Percentiles rank a stretch among this genome's conserved stretches.
Evolutionary conservation across 306 rosid species (phyloP).

Genomic region (Luffa acutangula): DNA sequence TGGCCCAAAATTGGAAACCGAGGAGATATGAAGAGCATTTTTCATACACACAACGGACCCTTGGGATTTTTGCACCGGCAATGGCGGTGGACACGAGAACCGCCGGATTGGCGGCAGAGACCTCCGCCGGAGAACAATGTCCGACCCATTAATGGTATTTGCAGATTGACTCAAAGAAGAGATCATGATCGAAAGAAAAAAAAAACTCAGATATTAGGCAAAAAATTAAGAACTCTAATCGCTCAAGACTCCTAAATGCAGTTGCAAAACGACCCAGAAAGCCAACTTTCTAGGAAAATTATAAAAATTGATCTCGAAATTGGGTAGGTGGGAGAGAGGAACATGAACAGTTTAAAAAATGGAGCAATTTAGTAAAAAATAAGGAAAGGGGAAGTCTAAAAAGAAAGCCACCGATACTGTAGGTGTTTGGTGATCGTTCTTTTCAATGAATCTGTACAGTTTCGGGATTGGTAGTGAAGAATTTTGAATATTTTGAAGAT

Average conservation of each 20-base stretch:
- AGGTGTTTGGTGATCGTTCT: neutral
- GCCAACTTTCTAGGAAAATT: neutral
- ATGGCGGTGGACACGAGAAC: neutral
- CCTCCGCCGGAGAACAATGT: conserved; percentile 14
- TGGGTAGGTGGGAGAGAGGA: neutral
- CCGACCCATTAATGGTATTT: conserved; percentile 15
- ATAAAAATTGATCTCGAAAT: neutral
- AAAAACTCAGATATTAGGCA: neutral
- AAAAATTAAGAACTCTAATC: neutral
- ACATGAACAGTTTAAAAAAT: neutral
- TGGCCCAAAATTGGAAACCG: neutral
- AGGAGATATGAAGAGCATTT: neutral
- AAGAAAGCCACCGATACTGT: neutral
- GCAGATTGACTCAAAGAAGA: conserved; percentile 26
- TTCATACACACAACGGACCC: neutral
- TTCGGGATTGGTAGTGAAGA: neutral
- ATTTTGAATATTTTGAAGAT: neutral
- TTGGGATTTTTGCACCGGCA: neutral
- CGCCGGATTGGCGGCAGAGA: neutral
- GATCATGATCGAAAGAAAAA: conserved; percentile 23
- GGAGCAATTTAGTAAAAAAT: neutral
- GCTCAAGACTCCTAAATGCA: neutral
- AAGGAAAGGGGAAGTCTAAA: conserved; percentile 1
- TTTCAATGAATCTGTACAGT: neutral
- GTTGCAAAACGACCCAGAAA: neutral